These are phyloP conservation scores for Candida odintsovae DNA, from an alignment of 805 yeast species.

Conservation along the genomic window DNA sequence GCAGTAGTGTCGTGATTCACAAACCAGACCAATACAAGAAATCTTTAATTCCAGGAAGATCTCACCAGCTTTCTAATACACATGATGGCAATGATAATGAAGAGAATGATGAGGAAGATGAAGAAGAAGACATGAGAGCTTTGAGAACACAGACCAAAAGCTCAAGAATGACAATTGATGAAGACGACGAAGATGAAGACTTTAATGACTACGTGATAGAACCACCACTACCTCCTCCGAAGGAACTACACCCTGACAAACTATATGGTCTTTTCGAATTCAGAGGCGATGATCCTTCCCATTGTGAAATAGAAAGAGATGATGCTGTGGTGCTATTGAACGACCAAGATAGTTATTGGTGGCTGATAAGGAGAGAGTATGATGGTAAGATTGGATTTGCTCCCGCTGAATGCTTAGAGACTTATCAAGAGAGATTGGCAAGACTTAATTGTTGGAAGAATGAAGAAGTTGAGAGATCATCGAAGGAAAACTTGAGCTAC, in stretches of 20 bases:
- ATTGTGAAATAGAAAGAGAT: slow-evolving; percentile 71
- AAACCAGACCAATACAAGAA: not conserved
- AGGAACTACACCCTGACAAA: slow-evolving; percentile 75
- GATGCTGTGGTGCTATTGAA: slow-evolving; percentile 78
- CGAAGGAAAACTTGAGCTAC: slow-evolving; percentile 8
- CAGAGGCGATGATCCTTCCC: slow-evolving; percentile 89
- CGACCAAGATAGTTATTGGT: slow-evolving; percentile 94
- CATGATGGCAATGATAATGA: slow-evolving; percentile 15
- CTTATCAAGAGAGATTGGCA: slow-evolving; percentile 86
- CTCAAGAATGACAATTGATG: slow-evolving; percentile 19
- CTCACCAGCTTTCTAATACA: not conserved
- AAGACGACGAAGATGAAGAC: slow-evolving; percentile 33
- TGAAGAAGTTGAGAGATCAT: slow-evolving; percentile 43
- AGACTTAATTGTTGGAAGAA: slow-evolving; percentile 89
- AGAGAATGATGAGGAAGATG: slow-evolving; percentile 11
- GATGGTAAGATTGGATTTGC: slow-evolving; percentile 85
- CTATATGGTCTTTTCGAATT: slow-evolving; percentile 85
- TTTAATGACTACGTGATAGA: slow-evolving; percentile 35
- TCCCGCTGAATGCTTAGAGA: slow-evolving; percentile 93
- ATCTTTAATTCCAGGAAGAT: not conserved
- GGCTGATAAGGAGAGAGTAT: slow-evolving; percentile 63
- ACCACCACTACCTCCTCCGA: slow-evolving; percentile 53
- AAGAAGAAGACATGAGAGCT: slow-evolving; percentile 9
- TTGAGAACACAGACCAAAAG: slow-evolving; percentile 15
- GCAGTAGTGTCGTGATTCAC: slow-evolving; percentile 17